These are phyloP conservation scores for Kazachstania sp. DNA, from an alignment of 1,139 yeast species.

Conservation along the genomic window DNA sequence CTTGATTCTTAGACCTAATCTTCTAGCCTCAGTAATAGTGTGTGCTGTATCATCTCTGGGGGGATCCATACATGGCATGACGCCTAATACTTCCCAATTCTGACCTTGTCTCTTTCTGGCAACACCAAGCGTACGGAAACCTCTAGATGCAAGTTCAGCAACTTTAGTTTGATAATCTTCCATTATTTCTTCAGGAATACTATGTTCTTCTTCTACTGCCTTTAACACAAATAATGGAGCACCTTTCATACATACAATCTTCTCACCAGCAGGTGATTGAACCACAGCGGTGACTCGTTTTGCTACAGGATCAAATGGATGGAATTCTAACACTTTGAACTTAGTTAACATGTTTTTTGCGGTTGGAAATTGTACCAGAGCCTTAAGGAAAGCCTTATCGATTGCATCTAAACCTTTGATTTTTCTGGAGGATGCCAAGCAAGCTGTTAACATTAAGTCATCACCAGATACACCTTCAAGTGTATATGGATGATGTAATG, in stretches of 20 bases:
- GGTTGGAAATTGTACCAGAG: slow-evolving; percentile 78
- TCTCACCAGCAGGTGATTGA: slow-evolving; percentile 93
- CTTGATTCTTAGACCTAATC: slow-evolving; percentile 90
- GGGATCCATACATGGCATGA: slow-evolving; percentile 98
- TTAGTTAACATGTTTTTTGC: slow-evolving; percentile 92
- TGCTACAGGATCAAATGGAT: slow-evolving; percentile 96
- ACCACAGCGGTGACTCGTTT: slow-evolving; percentile 92
- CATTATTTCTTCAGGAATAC: slow-evolving; percentile 90
- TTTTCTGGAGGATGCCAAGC: slow-evolving; percentile 97
- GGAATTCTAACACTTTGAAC: slow-evolving; percentile 91
- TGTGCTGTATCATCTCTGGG: slow-evolving; percentile 98
- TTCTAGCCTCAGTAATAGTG: slow-evolving; percentile 88
- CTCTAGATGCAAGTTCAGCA: slow-evolving; percentile 95
- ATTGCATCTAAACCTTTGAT: slow-evolving; percentile 98
- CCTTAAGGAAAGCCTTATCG: slow-evolving; percentile 93
- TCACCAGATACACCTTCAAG: slow-evolving; percentile 98
- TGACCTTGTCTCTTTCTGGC: slow-evolving; percentile 99
- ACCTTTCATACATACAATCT: slow-evolving; percentile 95
- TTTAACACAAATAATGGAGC: slow-evolving; percentile 90
- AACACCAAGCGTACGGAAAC: slow-evolving; percentile 98
- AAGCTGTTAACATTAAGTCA: slow-evolving; percentile 94
- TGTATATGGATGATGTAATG: slow-evolving; percentile 97
- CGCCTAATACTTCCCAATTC: slow-evolving; percentile 96
- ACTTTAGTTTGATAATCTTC: slow-evolving; percentile 94
- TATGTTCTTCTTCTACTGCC: slow-evolving; percentile 94